Conservation (phyloP, 345 rosid species). For the Murraya koenigii region DNA sequence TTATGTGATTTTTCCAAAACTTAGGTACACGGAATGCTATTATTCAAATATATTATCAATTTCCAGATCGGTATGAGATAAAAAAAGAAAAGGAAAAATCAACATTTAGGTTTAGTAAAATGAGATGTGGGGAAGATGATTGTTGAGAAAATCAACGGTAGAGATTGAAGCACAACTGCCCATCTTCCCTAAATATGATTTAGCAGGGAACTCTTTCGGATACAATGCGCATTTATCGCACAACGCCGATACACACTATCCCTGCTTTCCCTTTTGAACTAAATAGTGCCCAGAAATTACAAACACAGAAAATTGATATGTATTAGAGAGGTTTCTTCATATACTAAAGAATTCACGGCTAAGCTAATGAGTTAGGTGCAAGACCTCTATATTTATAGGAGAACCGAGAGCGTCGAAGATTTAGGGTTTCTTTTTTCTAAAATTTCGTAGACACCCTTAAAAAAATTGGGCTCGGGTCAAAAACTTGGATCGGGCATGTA, state of each 20-base stretch:
- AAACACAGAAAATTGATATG: too few relatives aligned
- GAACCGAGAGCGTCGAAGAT: background rate
- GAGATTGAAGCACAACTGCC: constrained; percentile 7
- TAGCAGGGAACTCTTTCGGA: constrained; percentile 12
- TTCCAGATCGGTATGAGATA: too few relatives aligned
- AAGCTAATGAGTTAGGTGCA: background rate
- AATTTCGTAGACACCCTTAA: background rate
- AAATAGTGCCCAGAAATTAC: too few relatives aligned
- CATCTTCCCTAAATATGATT: constrained; percentile 1
- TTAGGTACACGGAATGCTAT: background rate
- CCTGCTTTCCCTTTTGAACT: background rate
- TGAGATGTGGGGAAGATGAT: constrained; percentile 8
- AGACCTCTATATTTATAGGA: background rate
- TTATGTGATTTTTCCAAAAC: too few relatives aligned
- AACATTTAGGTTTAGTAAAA: too few relatives aligned
- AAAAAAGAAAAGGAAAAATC: too few relatives aligned
- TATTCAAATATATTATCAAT: too few relatives aligned
- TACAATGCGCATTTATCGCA: background rate
- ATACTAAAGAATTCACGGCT: background rate
- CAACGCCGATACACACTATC: constrained; percentile 12
- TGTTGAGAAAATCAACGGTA: background rate
- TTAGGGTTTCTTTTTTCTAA: background rate
- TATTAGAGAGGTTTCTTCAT: too few relatives aligned
- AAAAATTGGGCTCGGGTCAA: background rate
- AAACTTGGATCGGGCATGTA: background rate